These are phyloP conservation scores for Leccinellum luteum DNA, from an alignment of 768 basidiomycete genomes.

Conservation along the genomic window DNA sequence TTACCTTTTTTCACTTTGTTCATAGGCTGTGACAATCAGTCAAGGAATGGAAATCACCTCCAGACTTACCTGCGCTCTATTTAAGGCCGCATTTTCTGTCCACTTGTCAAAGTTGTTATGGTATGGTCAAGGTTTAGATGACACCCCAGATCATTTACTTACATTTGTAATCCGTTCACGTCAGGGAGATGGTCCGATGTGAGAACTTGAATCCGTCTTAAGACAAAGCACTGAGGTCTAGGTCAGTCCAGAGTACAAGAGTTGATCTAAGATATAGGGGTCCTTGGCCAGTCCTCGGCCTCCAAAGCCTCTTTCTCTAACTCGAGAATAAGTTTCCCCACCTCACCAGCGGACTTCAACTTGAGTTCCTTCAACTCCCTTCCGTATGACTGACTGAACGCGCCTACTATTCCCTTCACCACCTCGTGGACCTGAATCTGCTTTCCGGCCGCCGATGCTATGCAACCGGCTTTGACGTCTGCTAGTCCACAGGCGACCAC, in stretches of 20 bases:
- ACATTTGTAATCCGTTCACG: not conserved
- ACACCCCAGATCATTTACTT: not conserved
- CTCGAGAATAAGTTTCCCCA: constrained; percentile 45
- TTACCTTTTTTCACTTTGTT: no score
- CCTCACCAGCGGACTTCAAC: constrained; percentile 41
- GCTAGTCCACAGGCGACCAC: constrained; percentile 90
- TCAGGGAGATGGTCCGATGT: not conserved
- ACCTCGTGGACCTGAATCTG: constrained; percentile 46
- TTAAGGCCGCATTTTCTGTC: not conserved
- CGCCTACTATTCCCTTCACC: constrained; percentile 46
- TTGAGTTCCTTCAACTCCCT: constrained; percentile 49
- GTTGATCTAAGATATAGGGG: constrained; percentile 9
- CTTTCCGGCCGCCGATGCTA: constrained; percentile 46
- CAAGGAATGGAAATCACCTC: not conserved
- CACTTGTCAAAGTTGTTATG: not conserved
- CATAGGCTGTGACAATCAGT: not conserved
- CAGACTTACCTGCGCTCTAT: not conserved
- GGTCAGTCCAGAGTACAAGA: not conserved
- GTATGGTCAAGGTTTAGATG: not conserved
- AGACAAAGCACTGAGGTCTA: not conserved
- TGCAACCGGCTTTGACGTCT: constrained; percentile 76
- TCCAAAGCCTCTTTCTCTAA: constrained; percentile 45
- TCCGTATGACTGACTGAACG: constrained; percentile 47
- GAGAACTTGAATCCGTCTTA: not conserved
- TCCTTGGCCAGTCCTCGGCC: constrained; percentile 41